These are phyloP conservation scores for Meripilus lineatus DNA, from an alignment of 1,284 basidiomycete species.

Conservation along the genomic window DNA sequence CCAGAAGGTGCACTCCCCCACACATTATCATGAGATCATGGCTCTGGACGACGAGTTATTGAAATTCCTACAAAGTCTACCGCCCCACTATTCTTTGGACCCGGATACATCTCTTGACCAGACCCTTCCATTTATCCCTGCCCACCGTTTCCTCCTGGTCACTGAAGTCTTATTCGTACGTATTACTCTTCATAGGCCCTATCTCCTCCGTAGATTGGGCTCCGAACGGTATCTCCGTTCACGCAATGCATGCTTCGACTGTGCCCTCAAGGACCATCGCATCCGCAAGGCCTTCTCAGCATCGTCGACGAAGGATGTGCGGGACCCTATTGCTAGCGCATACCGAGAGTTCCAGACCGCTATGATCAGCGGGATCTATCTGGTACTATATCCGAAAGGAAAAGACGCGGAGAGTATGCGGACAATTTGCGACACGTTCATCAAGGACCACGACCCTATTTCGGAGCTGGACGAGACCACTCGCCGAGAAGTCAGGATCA, in stretches of 20 bases:
- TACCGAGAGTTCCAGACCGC: slow-evolving; percentile 83
- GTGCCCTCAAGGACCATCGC: slow-evolving; percentile 71
- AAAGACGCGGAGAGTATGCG: slow-evolving; percentile 67
- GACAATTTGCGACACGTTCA: slow-evolving; percentile 70
- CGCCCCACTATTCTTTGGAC: slow-evolving; percentile 71
- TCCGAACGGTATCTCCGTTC: slow-evolving; percentile 76
- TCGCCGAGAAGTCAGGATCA: slow-evolving; percentile 71
- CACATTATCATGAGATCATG: slow-evolving; percentile 84
- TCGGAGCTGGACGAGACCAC: slow-evolving; percentile 78
- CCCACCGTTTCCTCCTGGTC: slow-evolving; percentile 75
- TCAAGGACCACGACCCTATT: slow-evolving; percentile 65
- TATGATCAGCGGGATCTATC: slow-evolving; percentile 82
- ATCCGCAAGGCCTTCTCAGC: slow-evolving; percentile 65
- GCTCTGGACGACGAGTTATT: slow-evolving; percentile 83
- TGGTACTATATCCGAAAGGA: slow-evolving; percentile 72
- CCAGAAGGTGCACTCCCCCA: slow-evolving; percentile 80
- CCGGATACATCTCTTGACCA: slow-evolving; percentile 80
- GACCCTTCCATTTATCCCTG: slow-evolving; percentile 54
- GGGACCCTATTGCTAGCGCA: slow-evolving; percentile 68
- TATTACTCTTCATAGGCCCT: slow-evolving; percentile 75
- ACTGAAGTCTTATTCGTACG: slow-evolving; percentile 80
- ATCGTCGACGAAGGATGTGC: slow-evolving; percentile 53
- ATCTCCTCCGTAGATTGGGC: slow-evolving; percentile 65
- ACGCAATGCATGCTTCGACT: slow-evolving; percentile 73
- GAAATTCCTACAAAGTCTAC: slow-evolving; percentile 71